Conservation (phyloP, 495 filamentous ascomycete species). For the Penicillium maclennaniae region DNA sequence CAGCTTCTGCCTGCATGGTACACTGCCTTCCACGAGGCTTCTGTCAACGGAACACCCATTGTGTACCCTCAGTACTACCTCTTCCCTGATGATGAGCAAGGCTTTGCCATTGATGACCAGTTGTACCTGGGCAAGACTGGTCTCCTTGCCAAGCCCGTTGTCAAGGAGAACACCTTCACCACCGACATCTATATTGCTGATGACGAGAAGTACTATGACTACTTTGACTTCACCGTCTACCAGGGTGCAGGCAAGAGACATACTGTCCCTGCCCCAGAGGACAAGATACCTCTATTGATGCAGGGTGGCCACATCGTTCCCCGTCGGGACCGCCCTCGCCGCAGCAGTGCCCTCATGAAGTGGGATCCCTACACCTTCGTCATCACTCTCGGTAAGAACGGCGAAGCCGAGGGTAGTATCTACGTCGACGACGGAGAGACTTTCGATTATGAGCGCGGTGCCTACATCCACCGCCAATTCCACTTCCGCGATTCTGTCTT, state of each 20-base stretch:
- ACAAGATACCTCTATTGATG: slow-evolving; percentile 85
- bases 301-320: slow-evolving; percentile 89
- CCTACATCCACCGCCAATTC: slow-evolving; percentile 82
- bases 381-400: slow-evolving; percentile 65
- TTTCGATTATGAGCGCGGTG: slow-evolving; percentile 80
- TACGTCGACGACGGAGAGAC: slow-evolving; percentile 95
- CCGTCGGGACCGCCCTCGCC: slow-evolving; percentile 79
- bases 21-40: slow-evolving; percentile 89
- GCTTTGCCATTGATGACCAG: slow-evolving; percentile 87
- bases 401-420: slow-evolving; percentile 72
- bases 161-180: slow-evolving; percentile 65
- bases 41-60: slow-evolving; percentile 77
- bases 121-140: slow-evolving; percentile 85
- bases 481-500: slow-evolving; percentile 54
- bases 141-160: slow-evolving; percentile 82
- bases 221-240: slow-evolving; percentile 78
- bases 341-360: slow-evolving; percentile 82
- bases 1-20: slow-evolving; percentile 92
- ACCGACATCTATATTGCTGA: slow-evolving; percentile 84
- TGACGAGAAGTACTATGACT: slow-evolving; percentile 86
- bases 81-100: slow-evolving; percentile 80
- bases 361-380: slow-evolving; percentile 93
- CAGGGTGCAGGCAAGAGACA: slow-evolving; percentile 62
- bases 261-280: slow-evolving; percentile 70
- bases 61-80: slow-evolving; percentile 87